Conservation (phyloP, 768 basidiomycete species). For the Suillus bovinus region DNA sequence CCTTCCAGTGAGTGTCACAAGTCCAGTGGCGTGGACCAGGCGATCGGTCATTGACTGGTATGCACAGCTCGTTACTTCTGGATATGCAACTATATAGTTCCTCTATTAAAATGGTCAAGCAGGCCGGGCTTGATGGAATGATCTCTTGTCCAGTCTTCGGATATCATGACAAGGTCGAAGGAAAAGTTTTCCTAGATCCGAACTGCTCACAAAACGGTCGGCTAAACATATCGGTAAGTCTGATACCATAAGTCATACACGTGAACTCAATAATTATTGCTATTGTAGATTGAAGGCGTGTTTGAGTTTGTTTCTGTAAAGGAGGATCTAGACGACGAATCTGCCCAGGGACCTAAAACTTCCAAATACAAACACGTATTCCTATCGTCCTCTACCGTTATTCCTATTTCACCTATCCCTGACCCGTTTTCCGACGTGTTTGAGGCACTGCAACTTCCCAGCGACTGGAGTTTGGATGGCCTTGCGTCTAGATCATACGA, state of each 20-base stretch:
- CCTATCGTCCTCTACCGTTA: constrained; percentile 45
- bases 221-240: constrained; percentile 53
- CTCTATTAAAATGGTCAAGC: constrained; percentile 50
- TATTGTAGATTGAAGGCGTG: constrained; percentile 58
- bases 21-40: background rate
- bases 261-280: constrained; percentile 9
- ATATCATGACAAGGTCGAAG: constrained; percentile 59
- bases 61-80: constrained; percentile 50
- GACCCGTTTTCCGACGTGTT: constrained; percentile 33
- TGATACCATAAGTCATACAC: background rate
- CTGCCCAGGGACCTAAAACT: constrained; percentile 22
- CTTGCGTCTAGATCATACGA: constrained; percentile 33
- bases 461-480: constrained; percentile 40
- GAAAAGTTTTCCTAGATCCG: constrained; percentile 58
- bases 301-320: constrained; percentile 46
- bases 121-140: constrained; percentile 23
- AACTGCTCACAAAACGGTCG: constrained; percentile 54
- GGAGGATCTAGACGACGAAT: constrained; percentile 20
- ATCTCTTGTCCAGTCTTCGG: constrained; percentile 53
- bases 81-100: constrained; percentile 65
- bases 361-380: constrained; percentile 46
- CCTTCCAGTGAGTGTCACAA: constrained; percentile 44
- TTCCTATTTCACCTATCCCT: constrained; percentile 36
- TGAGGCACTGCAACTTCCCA: constrained; percentile 48
- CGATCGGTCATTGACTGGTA: constrained; percentile 10